Evolutionary conservation across 2,329 filamentous ascomycete species (phyloP), one percentile per base, ranked within the genome.

Genomic region (Aureobasidium sp.): DNA sequence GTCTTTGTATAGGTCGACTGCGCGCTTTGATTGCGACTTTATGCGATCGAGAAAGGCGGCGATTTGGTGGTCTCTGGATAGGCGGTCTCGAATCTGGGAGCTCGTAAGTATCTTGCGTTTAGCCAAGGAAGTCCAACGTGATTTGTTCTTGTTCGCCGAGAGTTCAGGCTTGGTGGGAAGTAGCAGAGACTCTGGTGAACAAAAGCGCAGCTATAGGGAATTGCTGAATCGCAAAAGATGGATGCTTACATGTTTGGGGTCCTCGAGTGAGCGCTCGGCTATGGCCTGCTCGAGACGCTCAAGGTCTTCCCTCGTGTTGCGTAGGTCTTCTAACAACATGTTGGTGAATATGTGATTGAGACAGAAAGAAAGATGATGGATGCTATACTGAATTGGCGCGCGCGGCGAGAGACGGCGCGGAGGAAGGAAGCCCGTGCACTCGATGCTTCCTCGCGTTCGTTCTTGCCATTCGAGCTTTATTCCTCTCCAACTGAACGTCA

Each of bases 281-380:
- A 96, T 88, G 58, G 89, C 94, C 74, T 96, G 90, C 76, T 99
- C 94, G 62, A 99, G 83, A 65, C 94, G 87, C 81, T 99, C 94
- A 54, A 99, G 79, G 75, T 99, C 94, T 83, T 99, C 94, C 69
- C 96, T 92, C 68, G 96, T 84, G 69, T 90, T 91, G 68, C 94
- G 84, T 76, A 97, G 88, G 68, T 97, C 92, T 79, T 99, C 95
- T 65, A 96, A 77, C 67, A 95, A 78, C 91, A 96, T 85, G 50
- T 38, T 7, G 27, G 35, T 46, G 17, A n/a, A n/a, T 19, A 31
- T 49, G 42, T 37, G 9, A 9, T 10, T 19, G 21, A 2, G n/a
- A n/a, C 9, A 17, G 11, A 15, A 57, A 47, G 42, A 57, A 57
- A 38, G 54, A 33, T 49, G 23, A 15, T 42, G 21, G 55, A 19